phyloP scores from a whole-genome alignment of 495 filamentous ascomycete species.

The Endocarpon pusillum region DNA sequence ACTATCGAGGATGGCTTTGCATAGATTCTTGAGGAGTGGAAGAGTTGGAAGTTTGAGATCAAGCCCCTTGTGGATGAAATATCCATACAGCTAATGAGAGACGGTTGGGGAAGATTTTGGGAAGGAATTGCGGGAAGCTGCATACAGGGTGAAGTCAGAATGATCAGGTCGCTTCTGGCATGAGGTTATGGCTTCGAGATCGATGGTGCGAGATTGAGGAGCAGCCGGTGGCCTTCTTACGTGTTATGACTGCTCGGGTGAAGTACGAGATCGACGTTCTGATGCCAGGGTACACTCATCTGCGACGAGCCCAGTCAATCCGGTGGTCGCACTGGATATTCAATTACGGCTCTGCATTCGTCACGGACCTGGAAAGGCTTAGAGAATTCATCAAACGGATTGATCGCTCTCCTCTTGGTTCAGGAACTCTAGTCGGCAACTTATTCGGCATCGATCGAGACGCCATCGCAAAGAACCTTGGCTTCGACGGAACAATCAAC shows the following conservation, averaged over 20 bases:
- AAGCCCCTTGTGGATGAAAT: slow-evolving; percentile 42
- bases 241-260: slow-evolving; percentile 53
- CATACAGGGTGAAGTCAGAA: slow-evolving; percentile 87
- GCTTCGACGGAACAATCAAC: slow-evolving; percentile 63
- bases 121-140: slow-evolving; percentile 74
- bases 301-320: slow-evolving; percentile 82
- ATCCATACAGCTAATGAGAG: slow-evolving; percentile 94
- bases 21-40: slow-evolving; percentile 66
- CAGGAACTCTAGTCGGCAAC: slow-evolving; percentile 79
- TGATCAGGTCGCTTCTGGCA: slow-evolving; percentile 86
- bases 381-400: slow-evolving; percentile 61
- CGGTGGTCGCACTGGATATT: slow-evolving; percentile 81
- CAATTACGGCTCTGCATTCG: slow-evolving; percentile 60
- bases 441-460: slow-evolving; percentile 81
- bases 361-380: slow-evolving; percentile 62
- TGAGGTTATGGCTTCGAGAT: slow-evolving; percentile 79
- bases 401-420: slow-evolving; percentile 65
- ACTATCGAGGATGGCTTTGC: slow-evolving; percentile 59
- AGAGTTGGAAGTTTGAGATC: too few species aligned
- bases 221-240: slow-evolving; percentile 50
- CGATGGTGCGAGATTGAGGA: slow-evolving; percentile 53
- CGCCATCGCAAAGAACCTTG: slow-evolving; percentile 73
- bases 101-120: slow-evolving; percentile 74
- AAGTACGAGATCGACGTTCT: slow-evolving; percentile 57
- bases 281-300: slow-evolving; percentile 63